Percentiles rank a stretch among this genome's conserved stretches.
Conservation (phyloP, 192 early-diverging fungal genomes). For the Rhizophagus sp. region DNA sequence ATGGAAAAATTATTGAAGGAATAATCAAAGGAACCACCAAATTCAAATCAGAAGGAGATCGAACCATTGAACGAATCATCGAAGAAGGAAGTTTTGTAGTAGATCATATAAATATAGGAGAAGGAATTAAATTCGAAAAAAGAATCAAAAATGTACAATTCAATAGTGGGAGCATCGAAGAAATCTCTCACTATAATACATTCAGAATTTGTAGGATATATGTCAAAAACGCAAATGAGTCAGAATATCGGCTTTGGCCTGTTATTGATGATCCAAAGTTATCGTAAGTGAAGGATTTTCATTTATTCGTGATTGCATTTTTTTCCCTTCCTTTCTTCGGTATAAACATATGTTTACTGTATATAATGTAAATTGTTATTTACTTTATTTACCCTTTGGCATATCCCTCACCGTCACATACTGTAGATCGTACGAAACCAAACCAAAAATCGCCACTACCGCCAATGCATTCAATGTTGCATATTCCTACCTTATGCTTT, state of each 20-base stretch:
- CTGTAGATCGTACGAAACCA: neutral
- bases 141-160: too few species aligned
- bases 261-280: constrained; percentile 4
- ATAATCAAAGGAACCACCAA: neutral
- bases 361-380: neutral
- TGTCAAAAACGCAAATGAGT: neutral
- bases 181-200: constrained; percentile 1
- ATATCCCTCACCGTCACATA: too few species aligned
- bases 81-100: too few species aligned
- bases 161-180: neutral
- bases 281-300: neutral
- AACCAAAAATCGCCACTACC: neutral
- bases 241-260: constrained; percentile 23
- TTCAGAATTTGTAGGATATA: neutral
- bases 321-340: neutral
- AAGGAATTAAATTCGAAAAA: too few species aligned
- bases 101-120: too few species aligned
- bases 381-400: too few species aligned
- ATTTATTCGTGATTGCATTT: neutral
- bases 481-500: constrained; percentile 23
- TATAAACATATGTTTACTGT: too few species aligned
- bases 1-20: neutral
- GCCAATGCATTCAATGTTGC: constrained; percentile 8
- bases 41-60: too few species aligned
- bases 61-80: too few species aligned